Evolutionary conservation across 257 asterid genomes (phyloP).

Genomic region (Penstemon newberryi): DNA sequence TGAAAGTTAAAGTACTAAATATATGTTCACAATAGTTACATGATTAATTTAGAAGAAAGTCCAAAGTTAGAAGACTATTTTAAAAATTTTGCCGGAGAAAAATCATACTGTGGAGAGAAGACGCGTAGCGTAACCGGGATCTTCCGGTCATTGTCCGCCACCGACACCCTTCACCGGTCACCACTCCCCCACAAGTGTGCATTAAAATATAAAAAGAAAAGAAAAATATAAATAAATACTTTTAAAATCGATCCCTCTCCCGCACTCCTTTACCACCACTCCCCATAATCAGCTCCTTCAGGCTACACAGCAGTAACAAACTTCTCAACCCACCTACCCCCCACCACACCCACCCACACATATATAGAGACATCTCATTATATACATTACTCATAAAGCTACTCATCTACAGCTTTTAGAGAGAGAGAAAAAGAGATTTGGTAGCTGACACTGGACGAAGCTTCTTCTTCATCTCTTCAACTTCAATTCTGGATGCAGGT

Average conservation of each 20-base stretch:
- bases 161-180: conserved; percentile 66
- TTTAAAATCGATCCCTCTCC: conserved; percentile 29
- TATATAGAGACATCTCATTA: not conserved
- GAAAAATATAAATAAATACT: not conserved
- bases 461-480: conserved; percentile 21
- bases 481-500: conserved; percentile 29
- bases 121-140: conserved; percentile 61
- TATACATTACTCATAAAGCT: conserved; percentile 21
- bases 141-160: conserved; percentile 60
- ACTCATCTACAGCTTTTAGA: conserved; percentile 27
- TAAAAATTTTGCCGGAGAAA: not conserved
- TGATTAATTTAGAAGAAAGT: too few relatives aligned
- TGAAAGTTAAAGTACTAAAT: too few relatives aligned
- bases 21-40: too few relatives aligned
- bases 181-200: conserved; percentile 5
- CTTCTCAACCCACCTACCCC: not conserved
- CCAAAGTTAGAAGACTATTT: too few relatives aligned
- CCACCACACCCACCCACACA: conserved; percentile 13
- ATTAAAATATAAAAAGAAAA: not conserved
- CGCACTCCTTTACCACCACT: conserved; percentile 37
- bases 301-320: not conserved
- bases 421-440: conserved; percentile 24
- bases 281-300: conserved; percentile 28
- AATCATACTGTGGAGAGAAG: not conserved
- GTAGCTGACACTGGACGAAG: conserved; percentile 16